Base-by-base conservation (phyloP, 306 rosid genomes). In the Cicer arietinum region DNA sequence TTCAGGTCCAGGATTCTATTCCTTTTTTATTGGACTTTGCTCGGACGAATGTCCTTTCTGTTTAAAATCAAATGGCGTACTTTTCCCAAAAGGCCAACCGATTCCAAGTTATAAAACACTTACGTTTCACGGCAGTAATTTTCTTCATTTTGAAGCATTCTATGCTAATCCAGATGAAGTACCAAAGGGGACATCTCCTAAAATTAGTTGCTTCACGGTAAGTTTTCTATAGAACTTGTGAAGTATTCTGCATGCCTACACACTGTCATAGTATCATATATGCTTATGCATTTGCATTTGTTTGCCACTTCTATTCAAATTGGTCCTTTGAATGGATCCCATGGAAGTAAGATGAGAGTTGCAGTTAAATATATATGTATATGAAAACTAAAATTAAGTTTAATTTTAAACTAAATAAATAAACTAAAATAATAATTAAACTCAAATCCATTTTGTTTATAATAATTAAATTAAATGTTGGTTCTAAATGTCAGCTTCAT, bases 11-110 rank as follows among this genome's bases (percentile, higher is more conserved):
- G 79, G 99, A 94, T 84, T 80, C 82, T 60, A 73, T 69, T 79
- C 96, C 99, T 47, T 92, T 90, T 82, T 86, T 95, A 85, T 92
- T 45, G 93, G 97, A 71, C 82, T 94, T 81, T 76, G 81, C 56
- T 85, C 83, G 44, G 93, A 92, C 69, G 93, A 71, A 69, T 84
- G 84, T 80, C 83, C 88, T 79, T 76, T 88, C 78, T 62, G 83
- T 77, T 72, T 81, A 20, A 81, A 83, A 44, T 66, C 89, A 64
- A 84, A 85, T 77, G 83, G 74, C 44, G 73, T 89, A 18, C 78
- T 94, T 85, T 90, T 94, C 81, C 92, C 90, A 1, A 90, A 82
- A 88, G 91, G 97, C 69, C 96, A 89, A 72, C 81, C 84, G 41
- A 84, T 94, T 83, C 99, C 99, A 61, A 85, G 96, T 72, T 76